Base-by-base conservation (phyloP, 345 rosid genomes). In the rapeseed (Brassica napus) region DNA sequence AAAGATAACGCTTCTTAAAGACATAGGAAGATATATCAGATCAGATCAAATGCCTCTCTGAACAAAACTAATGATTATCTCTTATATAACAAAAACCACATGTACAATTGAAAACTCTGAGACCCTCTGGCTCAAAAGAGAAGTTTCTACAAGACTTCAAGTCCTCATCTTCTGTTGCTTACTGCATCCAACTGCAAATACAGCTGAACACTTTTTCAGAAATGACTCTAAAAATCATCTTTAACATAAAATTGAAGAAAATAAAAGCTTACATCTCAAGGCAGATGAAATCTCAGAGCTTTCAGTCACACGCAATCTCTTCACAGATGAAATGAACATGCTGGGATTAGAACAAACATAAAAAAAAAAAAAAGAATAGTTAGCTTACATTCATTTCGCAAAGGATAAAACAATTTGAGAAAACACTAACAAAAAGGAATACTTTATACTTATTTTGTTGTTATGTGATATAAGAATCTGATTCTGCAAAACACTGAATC, bases 281-380 rank as follows among this genome's bases (percentile, higher is more conserved):
- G 83, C 69, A 47, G 81, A 71, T 31, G 83, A 66, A 8, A 92
- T 85, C 63, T 92, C 97, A 30, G 97, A 89, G 87, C 92, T 92
- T 87, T 96, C 93, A 86, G 92, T 81, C 75, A 92, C 94, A 3
- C 97, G 97, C 78, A 96, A 78, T 84, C 99, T 92, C 92, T 89
- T 96, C 85, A 90, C 99, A 0, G 97, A 89, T 5, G 95, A 90
- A 44, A 92, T 94, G 74, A 96, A 96, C 98, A 92, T 93, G 84
- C 99, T 62, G 65, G 11, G 14, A 72, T 60, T 65, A 65, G 24
- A 85, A 83, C 52, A 84, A 63, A 74, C 30, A 64, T 69, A 60
- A 71, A 18, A 18, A 18, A 18, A 18, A 18, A 18, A 18, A 18
- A 18, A 79, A 76, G 70, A 75, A 67, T 65, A 64, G 77, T 1